Evolutionary conservation across 306 rosid genomes (phyloP).

Genomic region (Calophaca sinica): DNA sequence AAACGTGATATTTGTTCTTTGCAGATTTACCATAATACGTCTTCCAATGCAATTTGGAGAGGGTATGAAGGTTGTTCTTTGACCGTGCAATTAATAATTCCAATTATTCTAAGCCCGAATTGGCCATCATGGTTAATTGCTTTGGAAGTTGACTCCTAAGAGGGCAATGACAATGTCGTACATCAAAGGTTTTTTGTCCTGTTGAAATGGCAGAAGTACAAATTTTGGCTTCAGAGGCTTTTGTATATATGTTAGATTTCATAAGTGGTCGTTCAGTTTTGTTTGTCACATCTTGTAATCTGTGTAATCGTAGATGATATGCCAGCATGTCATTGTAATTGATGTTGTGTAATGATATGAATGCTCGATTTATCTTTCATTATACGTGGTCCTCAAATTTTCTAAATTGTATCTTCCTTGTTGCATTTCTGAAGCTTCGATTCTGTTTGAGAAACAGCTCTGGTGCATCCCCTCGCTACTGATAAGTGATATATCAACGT

Average conservation of each 20-base stretch:
- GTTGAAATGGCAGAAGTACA: slow-evolving; percentile 42
- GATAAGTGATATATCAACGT: neutral
- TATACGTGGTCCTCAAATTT: neutral
- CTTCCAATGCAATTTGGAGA: slow-evolving; percentile 51
- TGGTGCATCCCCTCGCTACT: no score
- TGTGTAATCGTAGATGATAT: slow-evolving; percentile 47
- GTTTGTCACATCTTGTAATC: slow-evolving; percentile 46
- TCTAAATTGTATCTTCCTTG: neutral
- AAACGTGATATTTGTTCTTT: slow-evolving; percentile 46
- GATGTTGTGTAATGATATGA: slow-evolving; percentile 35
- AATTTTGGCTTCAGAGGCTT: slow-evolving; percentile 46
- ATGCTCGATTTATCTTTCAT: slow-evolving; percentile 18
- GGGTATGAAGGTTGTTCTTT: slow-evolving; percentile 46
- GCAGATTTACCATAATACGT: slow-evolving; percentile 56
- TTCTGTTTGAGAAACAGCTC: neutral
- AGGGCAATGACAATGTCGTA: slow-evolving; percentile 31
- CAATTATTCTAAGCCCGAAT: slow-evolving; percentile 36
- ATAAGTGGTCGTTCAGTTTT: slow-evolving; percentile 48
- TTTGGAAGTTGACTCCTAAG: slow-evolving; percentile 44
- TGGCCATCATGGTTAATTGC: slow-evolving; percentile 38
- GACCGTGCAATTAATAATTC: slow-evolving; percentile 46
- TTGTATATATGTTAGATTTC: slow-evolving; percentile 50
- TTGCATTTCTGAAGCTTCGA: neutral
- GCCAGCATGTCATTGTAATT: slow-evolving; percentile 42
- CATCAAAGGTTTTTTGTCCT: slow-evolving; percentile 39